A percentile compares a stretch with the other conserved stretches of the same genome.
These are phyloP conservation scores for Fusarium sp. DNA, from an alignment of 2,329 filamentous ascomycete species.

Conservation along the genomic window DNA sequence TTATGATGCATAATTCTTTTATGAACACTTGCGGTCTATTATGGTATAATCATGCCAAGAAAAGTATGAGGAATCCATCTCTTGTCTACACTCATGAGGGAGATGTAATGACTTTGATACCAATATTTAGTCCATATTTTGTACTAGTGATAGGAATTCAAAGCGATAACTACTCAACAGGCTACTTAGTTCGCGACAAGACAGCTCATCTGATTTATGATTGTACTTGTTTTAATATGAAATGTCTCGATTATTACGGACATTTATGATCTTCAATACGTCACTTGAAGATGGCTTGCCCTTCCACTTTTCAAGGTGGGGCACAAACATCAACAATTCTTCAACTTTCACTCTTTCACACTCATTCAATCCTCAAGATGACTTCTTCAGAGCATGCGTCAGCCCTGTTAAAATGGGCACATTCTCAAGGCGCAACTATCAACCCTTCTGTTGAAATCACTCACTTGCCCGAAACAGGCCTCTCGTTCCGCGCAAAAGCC, in stretches of 20 bases:
- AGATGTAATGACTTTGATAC: neutral
- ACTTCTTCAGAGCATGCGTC: conserved; percentile 32
- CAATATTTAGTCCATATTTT: too few species aligned
- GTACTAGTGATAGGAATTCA: too few species aligned
- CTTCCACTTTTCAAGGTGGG: conserved; percentile 36
- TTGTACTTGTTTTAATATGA: neutral
- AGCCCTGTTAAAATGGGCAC: conserved; percentile 60
- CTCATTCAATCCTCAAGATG: conserved; percentile 13
- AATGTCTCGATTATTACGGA: neutral
- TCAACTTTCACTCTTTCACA: neutral
- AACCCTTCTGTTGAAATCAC: conserved; percentile 64
- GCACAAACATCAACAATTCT: conserved; percentile 11
- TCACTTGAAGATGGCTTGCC: conserved; percentile 13
- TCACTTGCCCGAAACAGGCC: conserved; percentile 59
- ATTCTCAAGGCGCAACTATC: conserved; percentile 56
- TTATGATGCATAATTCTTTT: too few species aligned
- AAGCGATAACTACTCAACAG: too few species aligned
- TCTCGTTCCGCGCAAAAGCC: conserved; percentile 63
- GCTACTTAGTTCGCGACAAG: too few species aligned
- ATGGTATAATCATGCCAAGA: too few species aligned
- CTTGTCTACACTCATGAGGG: neutral
- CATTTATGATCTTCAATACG: neutral
- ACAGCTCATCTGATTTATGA: too few species aligned
- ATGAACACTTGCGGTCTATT: accelerated
- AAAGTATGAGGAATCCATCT: neutral